phyloP scores from a whole-genome alignment of 129 eudicot species.

The carrot (Daucus carota) region DH1_v3.0 NC_030388.2:26957501-26958000 shows the following conservation, averaged over 20 bases:
- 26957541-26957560: background rate
- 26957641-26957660: background rate
- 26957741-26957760: background rate
- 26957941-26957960: background rate
- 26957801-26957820: no score
- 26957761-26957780: background rate
- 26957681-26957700: no score
- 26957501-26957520: background rate
- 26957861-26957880: background rate
- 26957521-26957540: background rate
- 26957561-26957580: background rate
- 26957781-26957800: no score
- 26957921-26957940: no score
- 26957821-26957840: background rate
- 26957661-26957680: background rate
- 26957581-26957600: background rate
- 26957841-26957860: background rate
- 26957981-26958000: background rate
- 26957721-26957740: no score
- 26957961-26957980: no score
- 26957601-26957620: background rate
- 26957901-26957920: no score
- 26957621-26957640: background rate
- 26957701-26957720: no score
- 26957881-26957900: no score